phyloP scores from a whole-genome alignment of 2,329 filamentous ascomycete genomes.

The Mariannaea elegans region DNA sequence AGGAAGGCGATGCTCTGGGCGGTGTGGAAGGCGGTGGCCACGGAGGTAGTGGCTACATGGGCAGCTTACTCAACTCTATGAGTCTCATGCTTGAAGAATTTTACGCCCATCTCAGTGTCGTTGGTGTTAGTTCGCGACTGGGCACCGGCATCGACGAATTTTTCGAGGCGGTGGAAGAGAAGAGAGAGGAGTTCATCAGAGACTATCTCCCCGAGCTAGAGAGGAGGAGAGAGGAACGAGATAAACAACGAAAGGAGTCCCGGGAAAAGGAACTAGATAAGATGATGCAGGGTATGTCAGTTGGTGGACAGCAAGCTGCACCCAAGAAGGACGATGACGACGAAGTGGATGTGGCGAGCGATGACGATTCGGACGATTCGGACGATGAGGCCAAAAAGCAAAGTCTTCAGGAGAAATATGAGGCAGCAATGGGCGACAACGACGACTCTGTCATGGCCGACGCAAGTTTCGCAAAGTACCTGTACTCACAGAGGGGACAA shows the following conservation, averaged over 20 bases:
- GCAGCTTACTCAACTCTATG: constrained; percentile 95
- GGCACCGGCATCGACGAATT: constrained; percentile 93
- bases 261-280: constrained; percentile 86
- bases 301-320: constrained; percentile 44
- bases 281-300: constrained; percentile 92
- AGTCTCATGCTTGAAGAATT: constrained; percentile 97
- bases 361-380: constrained; percentile 63
- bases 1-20: constrained; percentile 79
- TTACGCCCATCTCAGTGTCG: constrained; percentile 91
- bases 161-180: constrained; percentile 87
- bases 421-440: constrained; percentile 74
- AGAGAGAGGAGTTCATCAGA: constrained; percentile 85
- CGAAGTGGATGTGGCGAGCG: constrained; percentile 63
- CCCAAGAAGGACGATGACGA: constrained; percentile 55
- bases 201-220: constrained; percentile 96
- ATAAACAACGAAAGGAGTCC: constrained; percentile 74
- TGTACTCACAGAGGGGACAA: constrained; percentile 55
- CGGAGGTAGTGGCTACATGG: constrained; percentile 93
- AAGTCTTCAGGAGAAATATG: constrained; percentile 79
- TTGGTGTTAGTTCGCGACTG: constrained; percentile 92
- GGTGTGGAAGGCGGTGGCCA: constrained; percentile 73
- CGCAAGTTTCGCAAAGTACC: constrained; percentile 70
- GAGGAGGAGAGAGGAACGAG: constrained; percentile 76
- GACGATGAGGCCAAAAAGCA: constrained; percentile 69
- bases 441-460: constrained; percentile 60